Percentiles rank a stretch among this genome's conserved stretches.
These are phyloP conservation scores for Alectoria sarmentosa DNA, from an alignment of 495 filamentous ascomycete species.

Conservation along the genomic window DNA sequence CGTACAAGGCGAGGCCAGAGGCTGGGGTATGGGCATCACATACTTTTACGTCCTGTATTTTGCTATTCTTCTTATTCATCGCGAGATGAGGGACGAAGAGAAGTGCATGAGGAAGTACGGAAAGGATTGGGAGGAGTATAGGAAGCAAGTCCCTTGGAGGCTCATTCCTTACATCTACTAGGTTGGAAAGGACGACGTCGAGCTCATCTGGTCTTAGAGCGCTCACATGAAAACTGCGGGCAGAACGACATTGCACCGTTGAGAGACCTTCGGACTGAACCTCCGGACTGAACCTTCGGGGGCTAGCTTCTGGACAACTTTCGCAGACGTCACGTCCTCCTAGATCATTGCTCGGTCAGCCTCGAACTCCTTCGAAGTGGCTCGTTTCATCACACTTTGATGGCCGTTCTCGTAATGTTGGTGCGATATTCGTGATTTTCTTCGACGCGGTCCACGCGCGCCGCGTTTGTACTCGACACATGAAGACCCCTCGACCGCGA, in stretches of 20 bases:
- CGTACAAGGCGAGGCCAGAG: constrained; percentile 62
- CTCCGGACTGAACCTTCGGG: no score
- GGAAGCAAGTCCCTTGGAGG: constrained; percentile 69
- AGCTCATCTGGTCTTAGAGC: neutral
- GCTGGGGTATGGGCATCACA: constrained; percentile 80
- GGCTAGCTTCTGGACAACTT: neutral
- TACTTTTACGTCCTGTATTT: constrained; percentile 98
- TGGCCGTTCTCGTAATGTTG: neutral
- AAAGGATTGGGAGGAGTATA: constrained; percentile 87
- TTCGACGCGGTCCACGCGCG: neutral
- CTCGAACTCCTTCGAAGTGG: neutral
- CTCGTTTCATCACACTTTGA: neutral
- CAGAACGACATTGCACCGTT: neutral
- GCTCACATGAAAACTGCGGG: neutral
- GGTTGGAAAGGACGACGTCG: neutral
- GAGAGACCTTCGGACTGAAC: neutral
- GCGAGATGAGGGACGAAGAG: constrained; percentile 85
- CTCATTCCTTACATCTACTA: constrained; percentile 46
- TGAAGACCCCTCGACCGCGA: neutral
- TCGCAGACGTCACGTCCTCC: neutral
- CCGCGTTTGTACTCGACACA: neutral
- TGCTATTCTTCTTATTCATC: constrained; percentile 78
- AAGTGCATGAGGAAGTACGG: constrained; percentile 93
- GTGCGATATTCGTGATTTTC: neutral
- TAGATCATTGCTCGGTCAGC: neutral